phyloP scores from a whole-genome alignment of 1,284 basidiomycete genomes.

The Ceratobasidium sp. region DNA sequence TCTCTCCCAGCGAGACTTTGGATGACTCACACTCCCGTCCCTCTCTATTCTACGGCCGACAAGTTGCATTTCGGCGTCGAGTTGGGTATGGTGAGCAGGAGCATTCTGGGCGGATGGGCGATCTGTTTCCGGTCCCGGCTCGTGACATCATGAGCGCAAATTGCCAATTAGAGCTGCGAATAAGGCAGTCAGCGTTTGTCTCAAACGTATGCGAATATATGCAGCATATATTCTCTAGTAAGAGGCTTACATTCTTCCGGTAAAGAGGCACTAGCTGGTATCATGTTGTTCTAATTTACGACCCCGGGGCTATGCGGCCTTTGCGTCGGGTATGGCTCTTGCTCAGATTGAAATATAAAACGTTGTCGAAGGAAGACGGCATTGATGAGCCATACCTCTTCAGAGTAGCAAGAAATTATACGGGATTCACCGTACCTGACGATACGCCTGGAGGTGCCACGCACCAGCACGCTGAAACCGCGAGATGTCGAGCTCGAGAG shows the following conservation, averaged over 20 bases:
- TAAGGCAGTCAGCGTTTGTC: background rate
- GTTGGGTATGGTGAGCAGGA: background rate
- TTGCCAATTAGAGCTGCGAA: background rate
- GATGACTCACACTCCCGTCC: conserved; percentile 52
- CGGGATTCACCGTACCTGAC: background rate
- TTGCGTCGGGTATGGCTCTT: too few relatives aligned
- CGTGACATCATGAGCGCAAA: conserved; percentile 35
- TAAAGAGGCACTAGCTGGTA: too few relatives aligned
- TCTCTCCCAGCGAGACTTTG: background rate
- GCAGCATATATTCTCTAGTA: too few relatives aligned
- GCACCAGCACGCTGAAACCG: conserved; percentile 19
- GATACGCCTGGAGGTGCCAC: background rate
- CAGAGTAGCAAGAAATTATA: too few relatives aligned
- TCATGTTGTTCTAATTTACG: too few relatives aligned
- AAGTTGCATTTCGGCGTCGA: conserved; percentile 52
- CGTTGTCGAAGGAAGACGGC: too few relatives aligned
- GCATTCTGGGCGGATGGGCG: conserved; percentile 17
- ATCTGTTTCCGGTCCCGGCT: conserved; percentile 33
- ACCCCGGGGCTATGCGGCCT: too few relatives aligned
- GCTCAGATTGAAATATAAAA: too few relatives aligned
- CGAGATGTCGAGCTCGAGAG: conserved; percentile 11
- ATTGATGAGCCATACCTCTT: too few relatives aligned
- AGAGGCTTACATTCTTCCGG: too few relatives aligned
- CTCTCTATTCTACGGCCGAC: conserved; percentile 56
- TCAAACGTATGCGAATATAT: background rate